These are phyloP conservation scores for Straminergon stramineum DNA, from an alignment of 225 moss, liverwort and hornwort species.

Conservation along the genomic window DNA sequence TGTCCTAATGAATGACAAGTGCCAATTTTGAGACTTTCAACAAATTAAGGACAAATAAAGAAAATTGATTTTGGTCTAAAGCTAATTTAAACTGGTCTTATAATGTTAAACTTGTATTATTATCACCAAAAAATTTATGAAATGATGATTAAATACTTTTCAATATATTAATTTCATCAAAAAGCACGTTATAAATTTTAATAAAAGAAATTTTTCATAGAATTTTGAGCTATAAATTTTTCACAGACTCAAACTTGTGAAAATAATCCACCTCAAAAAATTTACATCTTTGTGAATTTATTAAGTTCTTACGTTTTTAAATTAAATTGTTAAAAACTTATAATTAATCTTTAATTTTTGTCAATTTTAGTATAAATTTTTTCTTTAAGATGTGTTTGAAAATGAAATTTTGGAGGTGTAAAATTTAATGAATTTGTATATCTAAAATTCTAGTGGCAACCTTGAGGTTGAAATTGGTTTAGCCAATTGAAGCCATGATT, in stretches of 20 bases:
- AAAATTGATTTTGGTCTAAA: background rate
- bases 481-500: background rate
- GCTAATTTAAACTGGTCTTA: background rate
- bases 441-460: background rate
- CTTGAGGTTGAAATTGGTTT: fast-evolving
- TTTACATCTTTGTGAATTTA: background rate
- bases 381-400: too few relatives aligned
- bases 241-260: background rate
- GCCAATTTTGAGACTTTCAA: background rate
- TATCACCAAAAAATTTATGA: background rate
- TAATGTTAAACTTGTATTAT: background rate
- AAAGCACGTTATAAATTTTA: fast-evolving
- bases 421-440: background rate
- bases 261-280: background rate
- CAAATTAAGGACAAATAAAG: too few relatives aligned
- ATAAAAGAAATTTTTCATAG: background rate
- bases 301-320: too few relatives aligned
- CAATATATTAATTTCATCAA: background rate
- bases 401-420: background rate
- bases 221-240: background rate
- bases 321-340: too few relatives aligned
- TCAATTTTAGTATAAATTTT: too few relatives aligned
- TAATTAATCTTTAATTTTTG: too few relatives aligned
- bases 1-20: background rate
- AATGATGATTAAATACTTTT: background rate